Percentiles rank a stretch among this genome's conserved stretches.
phyloP scores from a whole-genome alignment of 179 eudicot genomes.

The Heliamphora pulchella region DNA sequence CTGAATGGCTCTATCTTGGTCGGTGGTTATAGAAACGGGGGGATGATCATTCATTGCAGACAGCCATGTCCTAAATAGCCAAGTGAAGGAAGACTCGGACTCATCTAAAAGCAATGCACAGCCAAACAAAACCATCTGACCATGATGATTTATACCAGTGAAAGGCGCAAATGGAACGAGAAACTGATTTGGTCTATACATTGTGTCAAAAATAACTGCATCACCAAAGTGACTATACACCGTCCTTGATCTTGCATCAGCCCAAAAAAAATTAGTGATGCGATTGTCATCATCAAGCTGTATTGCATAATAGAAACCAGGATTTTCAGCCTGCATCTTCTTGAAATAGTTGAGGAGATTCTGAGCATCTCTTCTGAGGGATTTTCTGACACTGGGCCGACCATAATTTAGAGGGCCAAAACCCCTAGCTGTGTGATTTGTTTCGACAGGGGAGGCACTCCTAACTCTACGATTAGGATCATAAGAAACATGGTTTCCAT shows the following conservation, averaged over 20 bases:
- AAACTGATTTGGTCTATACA: conserved; percentile 30
- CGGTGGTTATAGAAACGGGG: conserved; percentile 33
- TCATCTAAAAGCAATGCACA: conserved; percentile 37
- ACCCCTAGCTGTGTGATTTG: conserved; percentile 17
- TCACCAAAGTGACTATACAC: conserved; percentile 36
- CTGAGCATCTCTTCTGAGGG: conserved; percentile 35
- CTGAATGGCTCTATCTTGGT: conserved; percentile 33
- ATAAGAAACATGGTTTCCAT: conserved; percentile 26
- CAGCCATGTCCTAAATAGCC: conserved; percentile 36
- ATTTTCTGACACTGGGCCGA: conserved; percentile 20
- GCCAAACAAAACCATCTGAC: conserved; percentile 32
- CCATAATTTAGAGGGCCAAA: conserved; percentile 20
- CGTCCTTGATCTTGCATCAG: conserved; percentile 31
- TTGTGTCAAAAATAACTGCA: conserved; percentile 34
- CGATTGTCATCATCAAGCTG: conserved; percentile 36
- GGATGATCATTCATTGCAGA: conserved; percentile 27
- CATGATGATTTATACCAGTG: conserved; percentile 35
- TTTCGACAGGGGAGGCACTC: conserved; percentile 21
- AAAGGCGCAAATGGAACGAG: conserved; percentile 35
- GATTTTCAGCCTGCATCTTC: conserved; percentile 33
- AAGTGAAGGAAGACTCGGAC: conserved; percentile 31
- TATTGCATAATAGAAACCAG: conserved; percentile 34
- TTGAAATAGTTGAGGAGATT: conserved; percentile 30
- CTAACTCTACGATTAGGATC: conserved; percentile 19
- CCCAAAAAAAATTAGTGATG: conserved; percentile 37